These are phyloP conservation scores for Porpolomopsis calyptriformis DNA, from an alignment of 768 basidiomycete species.

Conservation along the genomic window DNA sequence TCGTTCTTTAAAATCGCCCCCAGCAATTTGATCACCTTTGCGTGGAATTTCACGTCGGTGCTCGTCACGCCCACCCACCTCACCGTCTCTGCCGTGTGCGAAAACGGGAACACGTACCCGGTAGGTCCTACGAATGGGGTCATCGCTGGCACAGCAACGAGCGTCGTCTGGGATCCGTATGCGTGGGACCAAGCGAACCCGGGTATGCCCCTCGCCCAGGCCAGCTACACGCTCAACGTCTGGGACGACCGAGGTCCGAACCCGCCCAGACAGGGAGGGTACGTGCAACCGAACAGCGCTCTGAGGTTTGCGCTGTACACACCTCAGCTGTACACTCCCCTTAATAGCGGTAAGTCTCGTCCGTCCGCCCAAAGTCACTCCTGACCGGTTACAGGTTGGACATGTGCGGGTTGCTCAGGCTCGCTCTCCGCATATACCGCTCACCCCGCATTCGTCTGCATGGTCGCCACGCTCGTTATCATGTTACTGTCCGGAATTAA, in stretches of 20 bases:
- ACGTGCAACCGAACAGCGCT: conserved; percentile 55
- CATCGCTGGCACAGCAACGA: conserved; percentile 59
- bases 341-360: conserved; percentile 37
- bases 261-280: conserved; percentile 48
- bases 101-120: conserved; percentile 83
- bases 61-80: conserved; percentile 60
- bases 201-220: conserved; percentile 60
- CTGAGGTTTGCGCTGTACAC: conserved; percentile 79
- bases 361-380: too few relatives aligned
- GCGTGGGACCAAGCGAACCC: conserved; percentile 55
- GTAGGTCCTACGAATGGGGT: conserved; percentile 71
- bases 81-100: conserved; percentile 73
- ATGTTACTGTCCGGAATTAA: conserved; percentile 59
- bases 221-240: conserved; percentile 68
- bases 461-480: conserved; percentile 48
- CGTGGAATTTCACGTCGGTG: conserved; percentile 79
- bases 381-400: conserved; percentile 43
- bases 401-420: conserved; percentile 39
- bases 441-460: conserved; percentile 46
- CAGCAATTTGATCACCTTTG: conserved; percentile 70
- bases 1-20: conserved; percentile 85
- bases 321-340: conserved; percentile 58
- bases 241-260: conserved; percentile 72
- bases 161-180: conserved; percentile 73
- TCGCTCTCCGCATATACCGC: conserved; percentile 26